Conservation (phyloP, 1,284 basidiomycete species). For the Tilletia setariae region DNA sequence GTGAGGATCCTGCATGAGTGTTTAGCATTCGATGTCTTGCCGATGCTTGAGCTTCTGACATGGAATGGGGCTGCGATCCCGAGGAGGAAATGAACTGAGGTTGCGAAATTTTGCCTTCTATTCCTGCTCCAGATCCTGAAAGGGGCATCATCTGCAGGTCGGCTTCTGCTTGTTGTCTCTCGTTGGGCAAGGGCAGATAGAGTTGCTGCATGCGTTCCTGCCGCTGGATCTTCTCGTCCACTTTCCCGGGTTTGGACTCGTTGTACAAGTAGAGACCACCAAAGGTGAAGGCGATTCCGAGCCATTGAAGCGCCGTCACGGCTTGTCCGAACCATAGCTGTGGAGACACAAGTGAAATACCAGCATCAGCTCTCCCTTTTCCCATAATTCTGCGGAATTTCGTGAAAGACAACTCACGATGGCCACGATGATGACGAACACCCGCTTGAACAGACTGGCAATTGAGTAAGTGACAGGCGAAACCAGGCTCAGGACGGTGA, state of each 20-base stretch:
- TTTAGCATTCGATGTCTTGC: too few relatives aligned
- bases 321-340: conserved; percentile 93
- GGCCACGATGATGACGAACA: conserved; percentile 95
- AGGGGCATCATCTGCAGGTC: not conserved
- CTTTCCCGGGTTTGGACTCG: conserved; percentile 75
- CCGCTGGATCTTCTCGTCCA: conserved; percentile 61
- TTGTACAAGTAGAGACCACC: conserved; percentile 94
- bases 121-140: too few relatives aligned
- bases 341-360: not conserved
- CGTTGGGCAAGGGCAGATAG: conserved; percentile 7
- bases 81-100: too few relatives aligned
- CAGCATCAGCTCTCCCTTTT: too few relatives aligned
- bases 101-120: too few relatives aligned
- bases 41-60: too few relatives aligned
- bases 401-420: conserved; percentile 69
- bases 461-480: conserved; percentile 99
- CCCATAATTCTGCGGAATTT: not conserved
- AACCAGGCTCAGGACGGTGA: conserved; percentile 88
- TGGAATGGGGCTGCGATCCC: too few relatives aligned
- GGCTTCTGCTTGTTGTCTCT: not conserved
- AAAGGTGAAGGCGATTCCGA: conserved; percentile 86
- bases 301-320: conserved; percentile 73
- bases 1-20: too few relatives aligned
- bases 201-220: not conserved
- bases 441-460: conserved; percentile 93